Evolutionary conservation across 108 stramenopile species (phyloP).

Genomic region (Epithemia pelagica): DNA sequence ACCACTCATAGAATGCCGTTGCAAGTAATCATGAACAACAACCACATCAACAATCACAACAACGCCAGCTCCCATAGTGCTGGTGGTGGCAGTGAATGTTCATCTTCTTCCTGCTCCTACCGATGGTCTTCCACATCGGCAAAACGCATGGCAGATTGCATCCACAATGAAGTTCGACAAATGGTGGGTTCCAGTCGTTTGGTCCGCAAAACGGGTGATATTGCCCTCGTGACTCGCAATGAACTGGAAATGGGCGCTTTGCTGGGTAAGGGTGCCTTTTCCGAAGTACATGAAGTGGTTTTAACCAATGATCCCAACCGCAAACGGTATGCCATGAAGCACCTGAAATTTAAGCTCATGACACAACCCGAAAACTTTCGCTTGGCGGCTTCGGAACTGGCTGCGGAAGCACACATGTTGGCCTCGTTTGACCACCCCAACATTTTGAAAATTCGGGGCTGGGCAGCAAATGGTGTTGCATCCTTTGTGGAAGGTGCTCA

Average conservation of each 20-base stretch:
- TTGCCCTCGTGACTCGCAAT: slow-evolving; percentile 11
- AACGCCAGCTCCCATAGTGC: too few relatives aligned
- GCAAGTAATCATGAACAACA: not conserved
- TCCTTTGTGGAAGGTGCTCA: slow-evolving; percentile 31
- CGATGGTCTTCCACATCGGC: slow-evolving; percentile 2
- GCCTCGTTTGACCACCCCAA: slow-evolving; percentile 66
- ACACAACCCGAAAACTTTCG: slow-evolving; percentile 42
- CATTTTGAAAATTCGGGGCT: slow-evolving; percentile 65
- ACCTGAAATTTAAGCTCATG: slow-evolving; percentile 36
- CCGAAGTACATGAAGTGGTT: slow-evolving; percentile 39
- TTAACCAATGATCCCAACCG: slow-evolving; percentile 10
- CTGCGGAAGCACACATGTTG: slow-evolving; percentile 68
- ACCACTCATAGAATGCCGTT: too few relatives aligned
- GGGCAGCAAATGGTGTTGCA: slow-evolving; percentile 51
- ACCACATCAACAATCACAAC: not conserved
- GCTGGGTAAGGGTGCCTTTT: slow-evolving; percentile 55
- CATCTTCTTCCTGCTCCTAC: not conserved
- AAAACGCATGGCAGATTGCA: slow-evolving; percentile 20
- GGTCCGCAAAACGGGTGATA: slow-evolving; percentile 11
- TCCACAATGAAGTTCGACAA: slow-evolving; percentile 20
- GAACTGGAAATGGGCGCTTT: slow-evolving; percentile 29
- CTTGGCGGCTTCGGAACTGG: slow-evolving; percentile 57
- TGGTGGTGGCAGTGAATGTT: not conserved
- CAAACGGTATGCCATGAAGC: slow-evolving; percentile 39
- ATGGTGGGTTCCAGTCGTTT: slow-evolving; percentile 22